Evolutionary conservation across 2,329 filamentous ascomycete genomes (phyloP).

Genomic region (Lasiodiplodia theobromae): DNA sequence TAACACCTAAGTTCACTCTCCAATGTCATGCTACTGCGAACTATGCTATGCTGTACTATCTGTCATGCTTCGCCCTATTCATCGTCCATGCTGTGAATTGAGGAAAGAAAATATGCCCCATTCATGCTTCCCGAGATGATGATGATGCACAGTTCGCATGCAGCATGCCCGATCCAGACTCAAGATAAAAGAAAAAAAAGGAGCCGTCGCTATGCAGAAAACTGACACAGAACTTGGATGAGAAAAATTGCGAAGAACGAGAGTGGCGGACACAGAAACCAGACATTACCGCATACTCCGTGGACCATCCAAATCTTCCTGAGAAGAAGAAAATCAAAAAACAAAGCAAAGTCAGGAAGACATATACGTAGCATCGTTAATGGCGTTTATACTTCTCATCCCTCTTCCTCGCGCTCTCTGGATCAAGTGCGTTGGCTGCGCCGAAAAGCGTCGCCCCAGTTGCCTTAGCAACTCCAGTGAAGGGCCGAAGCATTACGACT

Average conservation of each 20-base stretch:
- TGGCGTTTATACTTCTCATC: conserved; percentile 64
- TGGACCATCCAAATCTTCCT: neutral
- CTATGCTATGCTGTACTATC: conserved; percentile 5
- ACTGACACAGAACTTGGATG: neutral
- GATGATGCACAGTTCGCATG: conserved; percentile 2
- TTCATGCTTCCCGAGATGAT: neutral
- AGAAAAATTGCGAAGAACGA: neutral
- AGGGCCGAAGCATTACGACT: conserved; percentile 90
- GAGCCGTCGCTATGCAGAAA: conserved; percentile 25
- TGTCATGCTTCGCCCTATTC: neutral
- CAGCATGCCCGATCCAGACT: neutral
- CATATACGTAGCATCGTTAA: neutral
- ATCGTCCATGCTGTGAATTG: neutral
- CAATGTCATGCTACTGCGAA: neutral
- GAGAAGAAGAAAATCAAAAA: neutral
- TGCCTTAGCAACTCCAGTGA: conserved; percentile 87
- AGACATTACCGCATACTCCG: neutral
- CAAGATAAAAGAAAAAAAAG: neutral
- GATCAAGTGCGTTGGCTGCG: conserved; percentile 90
- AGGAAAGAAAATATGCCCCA: neutral
- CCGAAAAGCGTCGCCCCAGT: conserved; percentile 90
- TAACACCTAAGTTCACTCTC: neutral
- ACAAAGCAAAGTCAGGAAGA: neutral
- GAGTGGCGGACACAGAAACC: neutral
- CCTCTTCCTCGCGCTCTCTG: conserved; percentile 77